A percentile compares a stretch with the other conserved stretches of the same genome.
phyloP scores from a whole-genome alignment of 2,329 filamentous ascomycete species.

The Endocalyx cinctus region DNA sequence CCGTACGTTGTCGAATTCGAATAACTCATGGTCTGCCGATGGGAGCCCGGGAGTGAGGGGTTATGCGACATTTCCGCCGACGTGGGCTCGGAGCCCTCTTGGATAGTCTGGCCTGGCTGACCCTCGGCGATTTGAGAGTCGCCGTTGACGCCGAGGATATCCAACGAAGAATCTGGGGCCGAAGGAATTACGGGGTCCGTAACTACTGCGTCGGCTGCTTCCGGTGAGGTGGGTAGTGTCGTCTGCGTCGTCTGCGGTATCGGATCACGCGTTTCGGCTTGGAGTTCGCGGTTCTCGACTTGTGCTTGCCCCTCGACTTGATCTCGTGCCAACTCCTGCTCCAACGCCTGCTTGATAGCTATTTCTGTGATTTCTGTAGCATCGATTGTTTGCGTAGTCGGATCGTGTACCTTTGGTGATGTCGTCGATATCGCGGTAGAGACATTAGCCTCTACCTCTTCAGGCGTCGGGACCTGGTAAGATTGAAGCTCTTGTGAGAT shows the following conservation, averaged over 20 bases:
- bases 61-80: slow-evolving; percentile 27
- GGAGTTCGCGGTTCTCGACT: slow-evolving; percentile 13
- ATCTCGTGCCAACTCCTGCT: slow-evolving; percentile 21
- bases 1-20: slow-evolving; percentile 21
- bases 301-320: too few relatives aligned
- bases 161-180: too few relatives aligned
- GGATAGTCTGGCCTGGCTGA: too few relatives aligned
- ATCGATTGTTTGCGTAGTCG: slow-evolving; percentile 18
- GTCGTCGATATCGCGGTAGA: slow-evolving; percentile 19
- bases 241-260: slow-evolving; percentile 10
- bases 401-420: slow-evolving; percentile 15
- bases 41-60: slow-evolving; percentile 21
- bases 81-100: slow-evolving; percentile 15
- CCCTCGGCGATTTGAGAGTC: too few relatives aligned
- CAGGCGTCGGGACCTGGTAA: slow-evolving; percentile 17
- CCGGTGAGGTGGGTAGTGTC: slow-evolving; percentile 13
- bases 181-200: too few relatives aligned
- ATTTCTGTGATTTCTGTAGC: slow-evolving; percentile 17
- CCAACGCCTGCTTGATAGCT: slow-evolving; percentile 19
- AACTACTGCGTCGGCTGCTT: too few relatives aligned
- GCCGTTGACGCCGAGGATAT: too few relatives aligned
- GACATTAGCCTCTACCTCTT: slow-evolving; percentile 20
- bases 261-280: slow-evolving; percentile 6
- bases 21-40: slow-evolving; percentile 24
- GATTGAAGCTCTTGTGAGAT: slow-evolving; percentile 17